A percentile compares a stretch with the other conserved stretches of the same genome.
phyloP scores from a whole-genome alignment of 306 rosid species.

The Lablab purpureus region DNA sequence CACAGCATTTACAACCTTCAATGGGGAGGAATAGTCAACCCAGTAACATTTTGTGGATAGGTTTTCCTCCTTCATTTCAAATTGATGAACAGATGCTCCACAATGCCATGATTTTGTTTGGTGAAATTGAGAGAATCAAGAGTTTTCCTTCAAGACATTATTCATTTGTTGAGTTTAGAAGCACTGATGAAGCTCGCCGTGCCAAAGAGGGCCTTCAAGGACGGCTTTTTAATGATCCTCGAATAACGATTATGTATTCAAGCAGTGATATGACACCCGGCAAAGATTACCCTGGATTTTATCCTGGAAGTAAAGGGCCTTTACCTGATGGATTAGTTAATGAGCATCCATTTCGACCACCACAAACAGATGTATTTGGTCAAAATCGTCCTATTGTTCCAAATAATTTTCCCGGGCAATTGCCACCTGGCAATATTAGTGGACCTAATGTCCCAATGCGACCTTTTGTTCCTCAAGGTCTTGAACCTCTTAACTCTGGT shows the following conservation, averaged over 20 bases:
- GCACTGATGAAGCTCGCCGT: constrained; percentile 83
- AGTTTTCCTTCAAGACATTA: constrained; percentile 78
- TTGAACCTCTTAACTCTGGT: constrained; percentile 63
- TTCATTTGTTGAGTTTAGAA: constrained; percentile 83
- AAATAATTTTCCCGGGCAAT: constrained; percentile 62
- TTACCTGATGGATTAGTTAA: constrained; percentile 59
- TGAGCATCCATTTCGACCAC: constrained; percentile 64
- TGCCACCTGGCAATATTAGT: constrained; percentile 54
- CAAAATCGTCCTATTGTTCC: constrained; percentile 61
- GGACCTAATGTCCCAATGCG: constrained; percentile 63
- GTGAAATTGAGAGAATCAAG: constrained; percentile 85
- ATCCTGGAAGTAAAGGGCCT: constrained; percentile 62
- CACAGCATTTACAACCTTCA: constrained; percentile 63
- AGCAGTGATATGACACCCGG: constrained; percentile 77
- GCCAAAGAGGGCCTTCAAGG: constrained; percentile 93
- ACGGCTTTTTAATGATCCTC: constrained; percentile 84
- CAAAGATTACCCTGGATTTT: constrained; percentile 59
- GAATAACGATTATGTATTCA: constrained; percentile 78
- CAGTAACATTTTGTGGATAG: constrained; percentile 78
- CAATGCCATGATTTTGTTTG: constrained; percentile 88
- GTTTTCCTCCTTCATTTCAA: constrained; percentile 82
- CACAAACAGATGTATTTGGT: constrained; percentile 62
- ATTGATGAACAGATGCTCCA: constrained; percentile 93
- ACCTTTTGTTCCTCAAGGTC: constrained; percentile 72
- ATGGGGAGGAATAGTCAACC: constrained; percentile 64